Percentiles rank a stretch among this genome's conserved stretches.
phyloP scores from a whole-genome alignment of 257 asterid genomes.

The Ocimum tenuiflorum region DNA sequence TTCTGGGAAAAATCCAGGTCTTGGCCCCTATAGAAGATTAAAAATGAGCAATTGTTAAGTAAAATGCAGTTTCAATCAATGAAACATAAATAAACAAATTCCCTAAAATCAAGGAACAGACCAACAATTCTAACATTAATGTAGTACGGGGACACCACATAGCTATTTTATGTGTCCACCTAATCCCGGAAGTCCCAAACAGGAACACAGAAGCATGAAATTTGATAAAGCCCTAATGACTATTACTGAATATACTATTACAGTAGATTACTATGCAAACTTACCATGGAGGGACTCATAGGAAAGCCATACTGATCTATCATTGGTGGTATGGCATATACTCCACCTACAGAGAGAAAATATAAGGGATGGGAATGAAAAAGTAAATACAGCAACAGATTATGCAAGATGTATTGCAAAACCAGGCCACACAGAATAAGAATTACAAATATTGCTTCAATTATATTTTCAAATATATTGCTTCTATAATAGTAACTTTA shows the following conservation, averaged over 20 bases:
- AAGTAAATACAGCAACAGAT: background rate
- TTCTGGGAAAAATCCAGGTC: constrained; percentile 64
- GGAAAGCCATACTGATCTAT: constrained; percentile 78
- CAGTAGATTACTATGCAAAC: background rate
- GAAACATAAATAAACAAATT: background rate
- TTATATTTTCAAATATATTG: background rate
- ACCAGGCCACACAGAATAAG: background rate
- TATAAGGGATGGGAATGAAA: constrained; percentile 3
- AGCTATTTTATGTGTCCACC: background rate
- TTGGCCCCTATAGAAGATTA: constrained; percentile 46
- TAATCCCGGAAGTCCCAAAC: background rate
- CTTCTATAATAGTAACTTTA: background rate
- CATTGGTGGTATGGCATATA: constrained; percentile 73
- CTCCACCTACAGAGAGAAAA: constrained; percentile 44
- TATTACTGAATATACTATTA: background rate
- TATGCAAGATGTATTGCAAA: background rate
- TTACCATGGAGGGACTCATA: constrained; percentile 65
- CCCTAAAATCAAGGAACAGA: background rate
- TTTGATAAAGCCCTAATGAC: background rate
- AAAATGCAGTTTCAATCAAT: background rate
- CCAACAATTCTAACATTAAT: background rate
- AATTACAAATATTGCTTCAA: background rate
- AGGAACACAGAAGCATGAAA: background rate
- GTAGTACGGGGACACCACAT: background rate
- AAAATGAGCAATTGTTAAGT: background rate